phyloP scores from a whole-genome alignment of 1,284 basidiomycete genomes.

The Sporisorium reilianum region DNA sequence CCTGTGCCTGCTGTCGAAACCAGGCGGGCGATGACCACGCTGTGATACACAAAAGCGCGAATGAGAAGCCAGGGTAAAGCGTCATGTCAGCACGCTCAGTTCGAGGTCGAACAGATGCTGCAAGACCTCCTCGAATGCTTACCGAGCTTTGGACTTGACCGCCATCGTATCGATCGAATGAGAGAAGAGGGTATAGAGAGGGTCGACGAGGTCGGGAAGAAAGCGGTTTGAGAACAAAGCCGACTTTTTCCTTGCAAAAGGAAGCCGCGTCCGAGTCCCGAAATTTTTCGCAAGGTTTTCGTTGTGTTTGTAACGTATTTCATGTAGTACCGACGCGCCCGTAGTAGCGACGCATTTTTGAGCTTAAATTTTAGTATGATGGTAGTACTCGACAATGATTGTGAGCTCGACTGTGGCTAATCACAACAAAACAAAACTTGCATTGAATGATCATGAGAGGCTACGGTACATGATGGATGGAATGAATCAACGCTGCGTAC shows the following conservation, averaged over 20 bases:
- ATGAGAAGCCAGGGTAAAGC: not conserved
- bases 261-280: conserved; percentile 12
- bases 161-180: conserved; percentile 49
- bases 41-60: conserved; percentile 5
- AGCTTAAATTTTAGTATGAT: too few species aligned
- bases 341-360: too few species aligned
- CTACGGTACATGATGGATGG: too few species aligned
- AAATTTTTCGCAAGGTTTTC: not conserved
- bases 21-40: conserved; percentile 66
- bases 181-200: not conserved
- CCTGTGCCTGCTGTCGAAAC: conserved; percentile 67
- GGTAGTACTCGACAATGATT: too few species aligned
- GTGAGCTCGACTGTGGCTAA: too few species aligned
- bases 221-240: conserved; percentile 5
- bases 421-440: too few species aligned
- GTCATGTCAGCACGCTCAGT: not conserved
- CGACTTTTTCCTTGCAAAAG: conserved; percentile 13
- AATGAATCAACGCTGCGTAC: too few species aligned
- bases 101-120: not conserved
- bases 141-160: conserved; percentile 66
- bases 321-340: too few species aligned
- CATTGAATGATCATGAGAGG: too few species aligned
- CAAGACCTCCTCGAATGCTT: not conserved
- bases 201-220: conserved; percentile 3
- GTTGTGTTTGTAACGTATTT: too few species aligned